A percentile compares a stretch with the other conserved stretches of the same genome.
These are phyloP conservation scores for Auriscalpium orientale DNA, from an alignment of 768 basidiomycete species.

Conservation along the genomic window DNA sequence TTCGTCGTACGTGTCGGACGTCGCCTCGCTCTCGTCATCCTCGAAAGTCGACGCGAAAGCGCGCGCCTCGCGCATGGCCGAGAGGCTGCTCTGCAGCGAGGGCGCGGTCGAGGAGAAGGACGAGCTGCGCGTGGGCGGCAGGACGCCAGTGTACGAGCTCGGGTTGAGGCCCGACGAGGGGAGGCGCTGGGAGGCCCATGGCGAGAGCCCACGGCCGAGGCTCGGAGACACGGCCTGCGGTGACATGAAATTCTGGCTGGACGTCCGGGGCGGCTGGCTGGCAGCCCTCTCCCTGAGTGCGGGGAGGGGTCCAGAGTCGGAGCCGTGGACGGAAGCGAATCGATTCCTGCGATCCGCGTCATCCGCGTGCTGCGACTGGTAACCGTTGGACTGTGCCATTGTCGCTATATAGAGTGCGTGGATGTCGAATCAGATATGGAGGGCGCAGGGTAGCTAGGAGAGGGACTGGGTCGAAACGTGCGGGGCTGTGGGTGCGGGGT, in stretches of 20 bases:
- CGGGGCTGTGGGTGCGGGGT: slow-evolving; percentile 2
- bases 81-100: slow-evolving; percentile 45
- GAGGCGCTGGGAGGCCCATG: slow-evolving; percentile 40
- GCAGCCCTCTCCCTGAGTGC: slow-evolving; percentile 57
- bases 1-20: slow-evolving; percentile 45
- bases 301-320: slow-evolving; percentile 33
- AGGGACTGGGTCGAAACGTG: slow-evolving; percentile 2
- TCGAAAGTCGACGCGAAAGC: slow-evolving; percentile 72
- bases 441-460: slow-evolving; percentile 19
- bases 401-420: slow-evolving; percentile 17
- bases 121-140: slow-evolving; percentile 54
- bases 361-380: slow-evolving; percentile 24
- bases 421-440: slow-evolving; percentile 15
- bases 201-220: slow-evolving; percentile 35
- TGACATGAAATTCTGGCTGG: slow-evolving; percentile 38
- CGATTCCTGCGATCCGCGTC: slow-evolving; percentile 57
- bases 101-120: slow-evolving; percentile 53
- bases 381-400: slow-evolving; percentile 27
- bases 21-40: slow-evolving; percentile 67
- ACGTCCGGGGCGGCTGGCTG: slow-evolving; percentile 58
- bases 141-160: slow-evolving; percentile 21
- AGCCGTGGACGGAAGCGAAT: slow-evolving; percentile 38
- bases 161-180: slow-evolving; percentile 33
- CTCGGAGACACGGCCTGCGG: slow-evolving; percentile 39
- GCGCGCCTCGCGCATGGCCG: slow-evolving; percentile 56